phyloP scores from a whole-genome alignment of 164 flowering plant genomes.

The Annona cherimola region DNA sequence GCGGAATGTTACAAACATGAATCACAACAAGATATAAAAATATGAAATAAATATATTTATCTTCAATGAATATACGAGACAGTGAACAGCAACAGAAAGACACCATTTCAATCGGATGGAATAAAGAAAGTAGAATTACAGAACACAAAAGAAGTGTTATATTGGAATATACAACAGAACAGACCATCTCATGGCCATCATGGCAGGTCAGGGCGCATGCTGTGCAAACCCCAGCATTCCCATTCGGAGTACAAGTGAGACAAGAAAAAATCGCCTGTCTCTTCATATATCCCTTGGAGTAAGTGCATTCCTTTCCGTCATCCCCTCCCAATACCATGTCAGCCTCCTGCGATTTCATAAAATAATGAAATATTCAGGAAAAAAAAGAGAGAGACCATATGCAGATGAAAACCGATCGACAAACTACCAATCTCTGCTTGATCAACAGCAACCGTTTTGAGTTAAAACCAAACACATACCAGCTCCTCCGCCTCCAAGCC shows the following conservation, averaged over 20 bases:
- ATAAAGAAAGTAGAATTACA: too few species aligned
- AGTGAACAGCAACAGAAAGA: too few species aligned
- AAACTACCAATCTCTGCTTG: background rate
- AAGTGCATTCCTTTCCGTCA: conserved; percentile 94
- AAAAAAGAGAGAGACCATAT: background rate
- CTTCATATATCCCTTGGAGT: conserved; percentile 82
- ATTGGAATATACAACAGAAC: too few species aligned
- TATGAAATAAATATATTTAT: too few species aligned
- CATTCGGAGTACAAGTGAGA: conserved; percentile 88
- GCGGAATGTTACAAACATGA: too few species aligned
- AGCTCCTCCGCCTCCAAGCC: conserved; percentile 63
- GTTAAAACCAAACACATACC: conserved; percentile 26
- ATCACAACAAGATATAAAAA: too few species aligned
- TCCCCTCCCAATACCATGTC: conserved; percentile 99
- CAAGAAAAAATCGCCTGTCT: conserved; percentile 96
- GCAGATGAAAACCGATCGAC: background rate
- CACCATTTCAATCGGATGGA: too few species aligned
- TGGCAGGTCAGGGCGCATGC: conserved; percentile 93
- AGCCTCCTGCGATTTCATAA: conserved; percentile 50
- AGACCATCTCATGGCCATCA: conserved; percentile 75
- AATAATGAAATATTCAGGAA: background rate
- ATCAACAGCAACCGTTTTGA: background rate
- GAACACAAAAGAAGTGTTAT: too few species aligned
- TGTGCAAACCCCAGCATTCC: conserved; percentile 94
- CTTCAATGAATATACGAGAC: too few species aligned